These are phyloP conservation scores for Trebouxia sp. DNA, from an alignment of 139 green algal species.

Conservation along the genomic window DNA sequence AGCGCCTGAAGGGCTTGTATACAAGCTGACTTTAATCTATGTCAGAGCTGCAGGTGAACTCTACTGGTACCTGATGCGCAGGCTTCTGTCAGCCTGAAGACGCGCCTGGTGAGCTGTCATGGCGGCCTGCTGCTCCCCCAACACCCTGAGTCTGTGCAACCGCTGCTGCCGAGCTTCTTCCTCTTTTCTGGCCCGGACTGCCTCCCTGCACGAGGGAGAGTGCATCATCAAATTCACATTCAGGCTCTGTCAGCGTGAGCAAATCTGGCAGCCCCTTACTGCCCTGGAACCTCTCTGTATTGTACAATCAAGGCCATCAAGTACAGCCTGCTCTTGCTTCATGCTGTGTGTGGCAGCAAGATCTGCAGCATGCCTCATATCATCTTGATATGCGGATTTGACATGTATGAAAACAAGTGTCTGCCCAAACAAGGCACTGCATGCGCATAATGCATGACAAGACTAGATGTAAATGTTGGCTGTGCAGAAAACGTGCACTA, in stretches of 20 bases:
- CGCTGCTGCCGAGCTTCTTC: neutral
- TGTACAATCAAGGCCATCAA: neutral
- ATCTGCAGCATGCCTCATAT: too few relatives aligned
- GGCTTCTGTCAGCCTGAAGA: neutral
- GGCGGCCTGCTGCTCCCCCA: constrained; percentile 20
- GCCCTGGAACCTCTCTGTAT: neutral
- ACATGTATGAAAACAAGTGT: too few relatives aligned
- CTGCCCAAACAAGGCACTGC: too few relatives aligned
- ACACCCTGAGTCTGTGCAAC: neutral
- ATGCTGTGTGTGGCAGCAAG: neutral
- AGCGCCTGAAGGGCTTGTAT: neutral
- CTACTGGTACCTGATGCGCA: neutral
- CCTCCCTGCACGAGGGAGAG: neutral
- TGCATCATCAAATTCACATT: neutral
- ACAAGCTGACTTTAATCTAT: neutral
- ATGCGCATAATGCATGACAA: too few relatives aligned
- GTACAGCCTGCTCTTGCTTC: neutral
- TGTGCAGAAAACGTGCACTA: too few relatives aligned
- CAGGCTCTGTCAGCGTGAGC: neutral
- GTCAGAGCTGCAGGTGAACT: neutral
- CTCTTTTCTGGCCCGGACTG: neutral
- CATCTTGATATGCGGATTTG: too few relatives aligned
- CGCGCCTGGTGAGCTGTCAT: neutral
- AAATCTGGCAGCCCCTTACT: neutral
- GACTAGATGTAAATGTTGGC: too few relatives aligned